Percentiles rank a stretch among this genome's conserved stretches.
Conservation (phyloP, 164 flowering plant species). For the Akebia trifoliata region DNA sequence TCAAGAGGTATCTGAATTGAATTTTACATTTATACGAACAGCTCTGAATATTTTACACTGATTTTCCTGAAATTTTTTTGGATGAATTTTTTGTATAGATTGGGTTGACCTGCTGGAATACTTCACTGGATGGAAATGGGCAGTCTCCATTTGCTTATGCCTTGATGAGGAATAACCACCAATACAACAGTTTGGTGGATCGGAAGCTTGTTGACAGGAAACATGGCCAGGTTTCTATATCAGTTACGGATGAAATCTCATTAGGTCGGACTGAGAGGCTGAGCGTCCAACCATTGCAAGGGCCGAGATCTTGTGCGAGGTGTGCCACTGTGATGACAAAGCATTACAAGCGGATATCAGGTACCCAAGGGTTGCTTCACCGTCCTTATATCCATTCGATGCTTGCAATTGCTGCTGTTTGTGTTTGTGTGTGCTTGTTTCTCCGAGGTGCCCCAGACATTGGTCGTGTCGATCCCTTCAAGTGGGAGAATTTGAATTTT, state of each 20-base stretch:
- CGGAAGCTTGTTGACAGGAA: slow-evolving; percentile 53
- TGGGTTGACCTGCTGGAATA: slow-evolving; percentile 72
- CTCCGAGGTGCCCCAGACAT: slow-evolving; percentile 46
- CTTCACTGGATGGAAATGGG: slow-evolving; percentile 60
- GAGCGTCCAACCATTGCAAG: slow-evolving; percentile 11
- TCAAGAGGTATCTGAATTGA: slow-evolving; percentile 44
- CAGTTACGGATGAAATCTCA: slow-evolving; percentile 33
- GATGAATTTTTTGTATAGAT: too few species aligned
- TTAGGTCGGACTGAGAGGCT: slow-evolving; percentile 22
- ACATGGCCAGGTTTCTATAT: slow-evolving; percentile 54
- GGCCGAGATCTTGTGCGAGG: not conserved
- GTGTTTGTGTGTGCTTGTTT: slow-evolving; percentile 76
- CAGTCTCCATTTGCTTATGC: slow-evolving; percentile 76
- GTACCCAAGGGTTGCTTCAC: slow-evolving; percentile 46
- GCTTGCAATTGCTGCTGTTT: slow-evolving; percentile 77
- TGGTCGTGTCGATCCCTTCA: slow-evolving; percentile 44
- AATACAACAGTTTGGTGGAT: slow-evolving; percentile 65
- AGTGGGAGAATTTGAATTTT: slow-evolving; percentile 55
- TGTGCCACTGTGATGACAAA: slow-evolving; percentile 17
- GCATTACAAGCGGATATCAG: slow-evolving; percentile 24
- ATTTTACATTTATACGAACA: not conserved
- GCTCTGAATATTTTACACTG: not conserved
- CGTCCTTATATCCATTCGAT: slow-evolving; percentile 64
- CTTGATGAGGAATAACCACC: slow-evolving; percentile 49
- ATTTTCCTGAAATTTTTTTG: too few species aligned